These are phyloP conservation scores for Melastoma candidum DNA, from an alignment of 441 rosid species.

Conservation along the genomic window DNA sequence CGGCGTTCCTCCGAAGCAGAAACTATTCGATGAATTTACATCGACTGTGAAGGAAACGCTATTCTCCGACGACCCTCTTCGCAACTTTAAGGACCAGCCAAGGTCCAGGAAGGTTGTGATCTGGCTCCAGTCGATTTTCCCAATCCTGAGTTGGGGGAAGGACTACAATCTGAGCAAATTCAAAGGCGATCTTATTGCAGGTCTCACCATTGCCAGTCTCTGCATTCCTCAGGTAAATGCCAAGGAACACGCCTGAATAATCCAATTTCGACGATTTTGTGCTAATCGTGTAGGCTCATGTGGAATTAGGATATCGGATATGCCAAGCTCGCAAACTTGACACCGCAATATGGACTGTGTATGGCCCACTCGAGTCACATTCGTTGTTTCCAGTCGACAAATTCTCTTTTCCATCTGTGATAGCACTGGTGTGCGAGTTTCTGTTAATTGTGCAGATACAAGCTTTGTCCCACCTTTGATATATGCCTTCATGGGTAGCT, in stretches of 20 bases:
- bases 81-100: background rate
- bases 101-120: conserved; percentile 1
- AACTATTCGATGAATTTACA: background rate
- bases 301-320: conserved; percentile 6
- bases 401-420: background rate
- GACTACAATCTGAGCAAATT: conserved; percentile 5
- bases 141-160: conserved; percentile 11
- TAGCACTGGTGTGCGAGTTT: background rate
- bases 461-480: conserved; percentile 11
- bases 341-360: conserved; percentile 9
- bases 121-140: conserved; percentile 4
- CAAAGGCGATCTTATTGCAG: conserved; percentile 8
- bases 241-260: too few species aligned
- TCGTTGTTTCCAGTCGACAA: background rate
- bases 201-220: conserved; percentile 12
- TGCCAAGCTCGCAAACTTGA: conserved; percentile 7
- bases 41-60: background rate
- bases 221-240: conserved; percentile 7
- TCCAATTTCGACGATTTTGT: too few species aligned
- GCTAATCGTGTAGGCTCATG: too few species aligned
- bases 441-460: conserved; percentile 4
- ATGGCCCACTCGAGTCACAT: background rate
- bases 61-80: background rate
- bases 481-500: conserved; percentile 14
- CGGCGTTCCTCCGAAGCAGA: background rate